Evolutionary conservation across 2,329 filamentous ascomycete species (phyloP), one percentile per base, ranked within the genome.

Genomic region (Cytospora leucostoma): DNA sequence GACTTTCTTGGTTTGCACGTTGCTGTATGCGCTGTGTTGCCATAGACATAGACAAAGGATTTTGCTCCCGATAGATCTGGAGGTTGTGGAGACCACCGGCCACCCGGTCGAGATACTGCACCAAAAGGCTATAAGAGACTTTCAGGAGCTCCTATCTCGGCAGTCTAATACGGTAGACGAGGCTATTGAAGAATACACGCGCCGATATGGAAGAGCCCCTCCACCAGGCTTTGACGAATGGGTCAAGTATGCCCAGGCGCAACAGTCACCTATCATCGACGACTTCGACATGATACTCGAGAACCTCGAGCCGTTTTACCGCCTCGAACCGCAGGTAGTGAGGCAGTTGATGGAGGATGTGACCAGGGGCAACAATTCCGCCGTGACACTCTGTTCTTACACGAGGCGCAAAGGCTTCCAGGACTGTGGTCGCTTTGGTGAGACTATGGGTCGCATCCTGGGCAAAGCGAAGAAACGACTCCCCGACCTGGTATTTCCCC

Each of bases 261-360:
- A 79, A 1, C 37, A 76, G 2, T 82, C 80, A 0, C 73, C 73
- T 0, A 74, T 83, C n/a, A 81, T 84, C 37, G 81, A 84, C 62
- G 78, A 83, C 3, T 84, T 80, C 34, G 78, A 84, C 47, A 72
- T 68, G 0, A 79, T 84, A 2, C 70, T 76, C 49, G 63, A 77
- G 0, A 65, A 71, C 0, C 66, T 84, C 1, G 69, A 71, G 0
- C 81, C 80, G 0, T 79, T 83, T 47, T 73, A 74, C 62, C 71
- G 65, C 4, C 35, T 81, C 0, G 77, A 73, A 35, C 79, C 77
- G 0, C 63, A 67, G 0, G 71, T 78, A 11, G 60, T 79, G 2
- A 17, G 50, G 0, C 51, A 71, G 3, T 63, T 68, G 0, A 76
- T 80, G 67, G 49, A 56, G 6, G 50, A 68, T 0, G 69, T 71